Evolutionary conservation across 306 rosid genomes (phyloP).

Genomic region (Vicia villosa): DNA sequence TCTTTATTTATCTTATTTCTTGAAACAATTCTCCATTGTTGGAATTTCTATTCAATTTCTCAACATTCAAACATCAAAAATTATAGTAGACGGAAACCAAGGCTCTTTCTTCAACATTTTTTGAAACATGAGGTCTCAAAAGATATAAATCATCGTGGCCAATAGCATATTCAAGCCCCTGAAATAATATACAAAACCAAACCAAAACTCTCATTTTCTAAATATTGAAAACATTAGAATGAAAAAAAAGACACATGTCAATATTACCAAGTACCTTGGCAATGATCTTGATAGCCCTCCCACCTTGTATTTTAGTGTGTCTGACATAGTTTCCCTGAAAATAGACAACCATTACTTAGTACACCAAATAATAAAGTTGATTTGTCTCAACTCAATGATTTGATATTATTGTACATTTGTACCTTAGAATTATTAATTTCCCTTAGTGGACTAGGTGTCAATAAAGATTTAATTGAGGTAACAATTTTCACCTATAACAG

Average conservation of each 20-base stretch:
- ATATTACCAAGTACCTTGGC: slow-evolving; percentile 64
- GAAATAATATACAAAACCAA: slow-evolving; percentile 31
- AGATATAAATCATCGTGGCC: slow-evolving; percentile 78
- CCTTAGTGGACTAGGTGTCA: no score
- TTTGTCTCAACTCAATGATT: no score
- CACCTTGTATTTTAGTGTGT: slow-evolving; percentile 85
- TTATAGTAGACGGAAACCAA: no score
- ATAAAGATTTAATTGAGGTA: no score
- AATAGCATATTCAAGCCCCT: slow-evolving; percentile 73
- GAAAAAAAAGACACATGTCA: slow-evolving; percentile 16
- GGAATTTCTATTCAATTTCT: no score
- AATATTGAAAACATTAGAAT: slow-evolving; percentile 14
- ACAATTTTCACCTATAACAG: no score
- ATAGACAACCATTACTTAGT: slow-evolving; percentile 29
- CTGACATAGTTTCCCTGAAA: slow-evolving; percentile 81
- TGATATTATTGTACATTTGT: no score
- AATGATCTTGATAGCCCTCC: slow-evolving; percentile 85
- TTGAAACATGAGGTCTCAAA: slow-evolving; percentile 75
- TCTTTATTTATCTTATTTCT: no score
- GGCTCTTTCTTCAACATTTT: not conserved
- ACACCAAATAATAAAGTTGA: no score
- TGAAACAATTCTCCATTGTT: no score
- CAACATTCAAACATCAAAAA: no score
- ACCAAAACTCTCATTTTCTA: not conserved
- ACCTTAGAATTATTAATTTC: no score